phyloP scores from a whole-genome alignment of 1,284 basidiomycete species.

The Filobasidium uniguttulatum region DNA sequence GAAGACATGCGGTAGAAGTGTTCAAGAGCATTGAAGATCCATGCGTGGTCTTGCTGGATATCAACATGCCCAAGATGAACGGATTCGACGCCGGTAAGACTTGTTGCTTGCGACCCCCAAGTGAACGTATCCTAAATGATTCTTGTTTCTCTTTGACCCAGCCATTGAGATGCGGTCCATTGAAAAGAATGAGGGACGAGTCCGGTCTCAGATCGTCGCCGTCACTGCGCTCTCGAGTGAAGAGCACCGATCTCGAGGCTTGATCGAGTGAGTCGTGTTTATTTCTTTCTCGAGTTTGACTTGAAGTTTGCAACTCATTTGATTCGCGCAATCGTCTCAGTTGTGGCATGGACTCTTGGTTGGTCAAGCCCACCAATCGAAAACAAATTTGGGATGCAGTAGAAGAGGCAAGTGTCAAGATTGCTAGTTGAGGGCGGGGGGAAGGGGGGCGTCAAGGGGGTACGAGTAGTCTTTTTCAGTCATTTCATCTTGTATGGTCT shows the following conservation, averaged over 20 bases:
- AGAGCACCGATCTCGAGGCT: slow-evolving; percentile 25
- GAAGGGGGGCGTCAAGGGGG: no score
- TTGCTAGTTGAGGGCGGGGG: no score
- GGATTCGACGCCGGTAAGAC: slow-evolving; percentile 29
- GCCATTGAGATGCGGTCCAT: slow-evolving; percentile 1
- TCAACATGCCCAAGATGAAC: slow-evolving; percentile 36
- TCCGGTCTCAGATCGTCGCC: slow-evolving; percentile 29
- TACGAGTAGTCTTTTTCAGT: no score
- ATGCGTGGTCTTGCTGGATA: slow-evolving; percentile 27
- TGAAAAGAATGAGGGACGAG: slow-evolving; percentile 1
- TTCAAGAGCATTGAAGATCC: slow-evolving; percentile 19
- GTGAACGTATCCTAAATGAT: no score
- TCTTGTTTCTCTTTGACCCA: not conserved
- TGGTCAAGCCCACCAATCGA: slow-evolving; percentile 8
- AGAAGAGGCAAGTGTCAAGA: not conserved
- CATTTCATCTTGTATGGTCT: no score
- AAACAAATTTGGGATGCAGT: slow-evolving; percentile 5
- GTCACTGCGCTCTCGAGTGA: slow-evolving; percentile 32
- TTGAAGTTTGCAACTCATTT: not conserved
- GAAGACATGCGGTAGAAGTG: slow-evolving; percentile 26
- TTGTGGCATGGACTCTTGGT: slow-evolving; percentile 7
- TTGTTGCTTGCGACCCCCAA: slow-evolving; percentile 26
- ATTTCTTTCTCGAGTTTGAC: not conserved
- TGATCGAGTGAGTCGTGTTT: slow-evolving; percentile 27
- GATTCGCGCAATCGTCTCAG: not conserved